Evolutionary conservation across 495 filamentous ascomycete species (phyloP).

Genomic region (Penicillium flavigenum): DNA sequence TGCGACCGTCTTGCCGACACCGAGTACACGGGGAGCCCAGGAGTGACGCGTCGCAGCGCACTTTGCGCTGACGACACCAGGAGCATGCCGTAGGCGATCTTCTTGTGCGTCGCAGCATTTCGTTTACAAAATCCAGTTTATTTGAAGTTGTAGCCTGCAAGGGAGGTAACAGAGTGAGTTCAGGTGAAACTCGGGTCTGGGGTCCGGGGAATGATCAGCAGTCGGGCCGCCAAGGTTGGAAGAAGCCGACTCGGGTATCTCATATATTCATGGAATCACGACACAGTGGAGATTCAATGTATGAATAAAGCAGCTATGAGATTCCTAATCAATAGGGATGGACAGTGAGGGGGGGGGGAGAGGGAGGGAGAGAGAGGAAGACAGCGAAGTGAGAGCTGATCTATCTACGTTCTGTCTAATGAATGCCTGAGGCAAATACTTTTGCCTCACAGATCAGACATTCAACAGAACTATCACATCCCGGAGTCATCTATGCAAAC

Average conservation of each 20-base stretch:
- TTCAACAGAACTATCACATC: not conserved
- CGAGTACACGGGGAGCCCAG: constrained; percentile 50
- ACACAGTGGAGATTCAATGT: too few species aligned
- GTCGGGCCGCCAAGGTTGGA: not conserved
- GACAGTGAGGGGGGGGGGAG: too few species aligned
- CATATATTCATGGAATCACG: too few species aligned
- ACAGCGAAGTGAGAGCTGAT: too few species aligned
- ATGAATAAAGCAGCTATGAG: too few species aligned
- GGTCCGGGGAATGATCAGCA: not conserved
- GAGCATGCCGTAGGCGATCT: constrained; percentile 48
- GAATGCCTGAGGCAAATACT: too few species aligned
- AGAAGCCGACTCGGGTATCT: constrained; percentile 2
- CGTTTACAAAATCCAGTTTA: not conserved
- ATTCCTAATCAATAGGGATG: too few species aligned
- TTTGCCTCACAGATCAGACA: too few species aligned
- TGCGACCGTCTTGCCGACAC: constrained; percentile 45
- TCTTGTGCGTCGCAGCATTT: constrained; percentile 32
- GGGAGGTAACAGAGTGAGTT: not conserved
- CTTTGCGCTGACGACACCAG: constrained; percentile 52
- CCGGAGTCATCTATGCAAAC: not conserved
- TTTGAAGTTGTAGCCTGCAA: not conserved
- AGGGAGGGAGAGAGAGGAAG: too few species aligned
- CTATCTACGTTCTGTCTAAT: too few species aligned
- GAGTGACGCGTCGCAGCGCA: constrained; percentile 52
- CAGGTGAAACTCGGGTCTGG: not conserved